Conservation (phyloP, 2,329 filamentous ascomycete genomes). For the Drechslerella coelobrocha region DNA sequence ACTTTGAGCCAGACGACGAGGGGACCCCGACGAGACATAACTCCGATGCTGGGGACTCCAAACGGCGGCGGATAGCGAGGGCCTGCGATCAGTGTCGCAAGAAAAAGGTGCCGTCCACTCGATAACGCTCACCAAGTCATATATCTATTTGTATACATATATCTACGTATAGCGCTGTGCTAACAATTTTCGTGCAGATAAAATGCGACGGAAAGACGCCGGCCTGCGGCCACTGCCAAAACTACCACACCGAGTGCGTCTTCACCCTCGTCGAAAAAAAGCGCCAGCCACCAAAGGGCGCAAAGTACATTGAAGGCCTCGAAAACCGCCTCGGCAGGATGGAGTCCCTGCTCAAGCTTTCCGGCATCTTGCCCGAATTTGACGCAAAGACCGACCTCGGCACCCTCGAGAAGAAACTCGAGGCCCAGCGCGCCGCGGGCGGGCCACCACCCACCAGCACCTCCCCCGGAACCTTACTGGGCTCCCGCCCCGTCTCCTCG, state of each 20-base stretch:
- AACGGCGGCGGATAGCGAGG: constrained; percentile 69
- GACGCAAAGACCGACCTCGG: constrained; percentile 80
- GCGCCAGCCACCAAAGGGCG: constrained; percentile 90
- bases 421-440: constrained; percentile 90
- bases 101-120: constrained; percentile 65
- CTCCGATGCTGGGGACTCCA: constrained; percentile 22
- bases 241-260: constrained; percentile 97
- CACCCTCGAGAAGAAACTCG: constrained; percentile 68
- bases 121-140: background rate
- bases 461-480: constrained; percentile 51
- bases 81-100: constrained; percentile 83
- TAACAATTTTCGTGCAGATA: constrained; percentile 61
- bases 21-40: constrained; percentile 7
- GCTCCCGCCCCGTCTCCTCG: constrained; percentile 62
- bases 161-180: background rate
- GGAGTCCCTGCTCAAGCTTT: constrained; percentile 75
- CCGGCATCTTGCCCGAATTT: constrained; percentile 75
- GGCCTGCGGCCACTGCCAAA: constrained; percentile 91
- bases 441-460: constrained; percentile 65
- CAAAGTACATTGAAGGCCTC: constrained; percentile 89
- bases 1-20: constrained; percentile 9
- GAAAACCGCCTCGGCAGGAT: constrained; percentile 83
- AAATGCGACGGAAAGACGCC: constrained; percentile 87
- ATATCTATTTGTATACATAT: constrained; percentile 8
- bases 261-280: constrained; percentile 99